phyloP scores from a whole-genome alignment of 345 rosid genomes.

The Eucalyptus tenuipes region DNA sequence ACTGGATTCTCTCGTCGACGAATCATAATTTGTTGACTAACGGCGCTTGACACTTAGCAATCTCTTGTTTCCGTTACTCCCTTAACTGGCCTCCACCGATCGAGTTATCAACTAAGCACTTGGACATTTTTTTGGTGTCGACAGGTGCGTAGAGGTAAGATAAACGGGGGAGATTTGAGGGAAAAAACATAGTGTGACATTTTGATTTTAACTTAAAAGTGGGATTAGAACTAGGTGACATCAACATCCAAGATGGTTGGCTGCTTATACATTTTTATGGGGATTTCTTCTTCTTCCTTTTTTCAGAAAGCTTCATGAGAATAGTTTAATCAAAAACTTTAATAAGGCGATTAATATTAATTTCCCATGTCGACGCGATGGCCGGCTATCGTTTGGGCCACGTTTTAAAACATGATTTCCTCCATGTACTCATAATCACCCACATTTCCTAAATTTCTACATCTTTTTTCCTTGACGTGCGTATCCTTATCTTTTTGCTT shows the following conservation, averaged over 20 bases:
- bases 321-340: not conserved
- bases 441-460: not conserved
- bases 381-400: not conserved
- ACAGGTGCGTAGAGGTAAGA: not conserved
- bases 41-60: not conserved
- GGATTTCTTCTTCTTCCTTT: not conserved
- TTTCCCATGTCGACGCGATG: not conserved
- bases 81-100: not conserved
- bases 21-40: not conserved
- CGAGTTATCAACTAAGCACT: not conserved
- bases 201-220: not conserved
- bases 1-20: accelerated
- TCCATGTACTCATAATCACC: not conserved
- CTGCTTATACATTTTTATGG: not conserved
- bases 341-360: not conserved
- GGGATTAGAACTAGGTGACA: not conserved
- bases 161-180: not conserved
- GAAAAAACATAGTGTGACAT: not conserved
- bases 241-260: not conserved
- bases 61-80: not conserved
- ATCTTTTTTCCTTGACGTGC: not conserved
- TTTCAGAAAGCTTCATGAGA: not conserved
- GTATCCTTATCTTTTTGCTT: not conserved
- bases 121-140: not conserved
- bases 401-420: not conserved